A percentile compares a stretch with the other conserved stretches of the same genome.
These are phyloP conservation scores for Aureobasidium sp. DNA, from an alignment of 2,329 filamentous ascomycete genomes.

Conservation along the genomic window DNA sequence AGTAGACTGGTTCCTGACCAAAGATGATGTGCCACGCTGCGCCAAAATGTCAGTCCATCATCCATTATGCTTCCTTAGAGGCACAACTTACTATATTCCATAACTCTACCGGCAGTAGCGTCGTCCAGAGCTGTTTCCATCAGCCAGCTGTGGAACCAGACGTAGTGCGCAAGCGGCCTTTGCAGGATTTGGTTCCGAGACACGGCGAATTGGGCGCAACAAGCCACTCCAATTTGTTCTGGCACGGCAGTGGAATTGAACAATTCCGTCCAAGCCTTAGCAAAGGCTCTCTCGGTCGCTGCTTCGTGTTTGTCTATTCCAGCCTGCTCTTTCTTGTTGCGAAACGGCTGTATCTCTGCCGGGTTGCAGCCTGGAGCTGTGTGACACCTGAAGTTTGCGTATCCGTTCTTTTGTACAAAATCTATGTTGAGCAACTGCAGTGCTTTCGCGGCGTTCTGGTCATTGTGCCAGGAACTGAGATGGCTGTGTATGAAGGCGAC, in stretches of 20 bases:
- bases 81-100: slow-evolving; percentile 6
- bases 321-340: slow-evolving; percentile 19
- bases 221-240: slow-evolving; percentile 39
- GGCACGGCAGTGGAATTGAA: slow-evolving; percentile 37
- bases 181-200: slow-evolving; percentile 39
- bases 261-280: slow-evolving; percentile 40
- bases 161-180: slow-evolving; percentile 40
- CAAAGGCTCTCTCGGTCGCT: slow-evolving; percentile 41
- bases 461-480: slow-evolving; percentile 15
- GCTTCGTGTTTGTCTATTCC: slow-evolving; percentile 25
- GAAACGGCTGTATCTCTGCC: slow-evolving; percentile 40
- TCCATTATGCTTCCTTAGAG: too few species aligned
- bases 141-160: slow-evolving; percentile 26
- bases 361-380: slow-evolving; percentile 44
- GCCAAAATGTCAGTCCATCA: too few species aligned
- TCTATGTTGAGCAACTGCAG: slow-evolving; percentile 34
- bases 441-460: slow-evolving; percentile 11
- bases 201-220: slow-evolving; percentile 49
- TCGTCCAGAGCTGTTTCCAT: slow-evolving; percentile 10
- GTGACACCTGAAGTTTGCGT: slow-evolving; percentile 46
- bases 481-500: slow-evolving; percentile 25
- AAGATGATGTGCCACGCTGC: slow-evolving; percentile 14
- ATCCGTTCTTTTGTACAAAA: slow-evolving; percentile 42
- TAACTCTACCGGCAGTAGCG: slow-evolving; percentile 1
- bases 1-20: not conserved